A percentile compares a stretch with the other conserved stretches of the same genome.
These are phyloP conservation scores for Fraxinus nigra DNA, from an alignment of 305 asterid genomes.

Conservation along the genomic window DNA sequence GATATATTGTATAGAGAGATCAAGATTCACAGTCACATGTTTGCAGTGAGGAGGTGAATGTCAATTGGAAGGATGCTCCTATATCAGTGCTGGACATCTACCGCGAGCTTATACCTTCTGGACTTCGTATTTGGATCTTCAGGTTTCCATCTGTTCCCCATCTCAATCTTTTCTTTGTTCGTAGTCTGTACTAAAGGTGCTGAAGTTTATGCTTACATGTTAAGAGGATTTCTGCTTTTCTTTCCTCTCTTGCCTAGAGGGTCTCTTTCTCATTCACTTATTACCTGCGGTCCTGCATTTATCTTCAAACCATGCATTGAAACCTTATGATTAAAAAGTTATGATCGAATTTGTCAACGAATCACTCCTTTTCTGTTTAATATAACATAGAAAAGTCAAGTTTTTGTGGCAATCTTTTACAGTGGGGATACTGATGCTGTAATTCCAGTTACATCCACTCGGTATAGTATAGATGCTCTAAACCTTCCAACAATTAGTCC, in stretches of 20 bases:
- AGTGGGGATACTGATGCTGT: conserved; percentile 94
- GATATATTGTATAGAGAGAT: conserved; percentile 12
- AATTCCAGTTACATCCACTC: conserved; percentile 88
- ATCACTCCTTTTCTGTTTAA: not conserved
- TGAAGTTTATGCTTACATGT: not conserved
- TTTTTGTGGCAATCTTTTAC: conserved; percentile 2
- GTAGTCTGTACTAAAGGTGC: not conserved
- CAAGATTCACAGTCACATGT: conserved; percentile 5
- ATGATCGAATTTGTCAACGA: not conserved
- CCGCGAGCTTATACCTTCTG: conserved; percentile 62
- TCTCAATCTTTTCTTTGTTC: conserved; percentile 8
- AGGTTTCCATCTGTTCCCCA: conserved; percentile 48
- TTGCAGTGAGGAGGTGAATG: conserved; percentile 54
- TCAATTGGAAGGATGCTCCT: conserved; percentile 78
- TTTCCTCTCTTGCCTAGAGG: not conserved
- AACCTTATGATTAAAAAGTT: not conserved
- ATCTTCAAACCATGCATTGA: not conserved
- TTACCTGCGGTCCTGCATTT: not conserved
- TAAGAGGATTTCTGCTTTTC: not conserved
- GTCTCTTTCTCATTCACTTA: not conserved
- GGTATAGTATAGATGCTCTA: conserved; percentile 72
- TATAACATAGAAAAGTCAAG: not conserved
- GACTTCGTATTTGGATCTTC: conserved; percentile 90
- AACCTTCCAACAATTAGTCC: conserved; percentile 60
- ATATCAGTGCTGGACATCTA: conserved; percentile 63